Conservation (phyloP, 164 flowering plant species). For the Liquidambar formosana region DNA sequence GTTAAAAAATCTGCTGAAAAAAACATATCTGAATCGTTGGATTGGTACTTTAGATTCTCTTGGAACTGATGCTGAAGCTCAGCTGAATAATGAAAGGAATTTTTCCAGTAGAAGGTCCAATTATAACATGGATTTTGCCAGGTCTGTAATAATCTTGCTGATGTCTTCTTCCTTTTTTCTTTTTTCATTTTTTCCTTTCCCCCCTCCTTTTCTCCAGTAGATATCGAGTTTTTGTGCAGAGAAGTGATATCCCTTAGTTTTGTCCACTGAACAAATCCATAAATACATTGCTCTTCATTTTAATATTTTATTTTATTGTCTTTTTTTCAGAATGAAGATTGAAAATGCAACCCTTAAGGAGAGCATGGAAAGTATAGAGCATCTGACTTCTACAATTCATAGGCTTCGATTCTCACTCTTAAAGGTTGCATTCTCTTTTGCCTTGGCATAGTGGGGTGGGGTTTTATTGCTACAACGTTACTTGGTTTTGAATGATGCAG, state of each 20-base stretch:
- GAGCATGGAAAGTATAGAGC: slow-evolving; percentile 77
- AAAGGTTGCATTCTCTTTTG: slow-evolving; percentile 45
- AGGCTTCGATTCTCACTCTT: slow-evolving; percentile 70
- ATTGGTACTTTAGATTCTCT: slow-evolving; percentile 38
- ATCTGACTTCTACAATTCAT: slow-evolving; percentile 64
- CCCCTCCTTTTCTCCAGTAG: no score
- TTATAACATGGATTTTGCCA: slow-evolving; percentile 64
- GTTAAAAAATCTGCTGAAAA: slow-evolving; percentile 70
- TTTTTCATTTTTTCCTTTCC: not conserved
- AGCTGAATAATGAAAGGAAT: slow-evolving; percentile 31
- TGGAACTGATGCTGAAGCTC: slow-evolving; percentile 39
- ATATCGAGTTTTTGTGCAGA: not conserved
- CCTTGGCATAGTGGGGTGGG: no score
- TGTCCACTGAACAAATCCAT: not conserved
- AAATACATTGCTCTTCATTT: not conserved
- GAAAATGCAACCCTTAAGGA: slow-evolving; percentile 92
- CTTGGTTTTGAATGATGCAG: no score
- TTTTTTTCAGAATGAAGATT: slow-evolving; percentile 62
- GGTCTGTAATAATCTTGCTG: slow-evolving; percentile 38
- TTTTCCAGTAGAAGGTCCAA: slow-evolving; percentile 30
- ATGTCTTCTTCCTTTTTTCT: not conserved
- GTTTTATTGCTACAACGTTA: no score
- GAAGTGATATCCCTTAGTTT: not conserved
- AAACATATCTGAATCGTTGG: slow-evolving; percentile 70
- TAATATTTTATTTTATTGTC: not conserved